Conservation (phyloP, 176 grass and related monocot species). For the Paspalum notatum region DNA sequence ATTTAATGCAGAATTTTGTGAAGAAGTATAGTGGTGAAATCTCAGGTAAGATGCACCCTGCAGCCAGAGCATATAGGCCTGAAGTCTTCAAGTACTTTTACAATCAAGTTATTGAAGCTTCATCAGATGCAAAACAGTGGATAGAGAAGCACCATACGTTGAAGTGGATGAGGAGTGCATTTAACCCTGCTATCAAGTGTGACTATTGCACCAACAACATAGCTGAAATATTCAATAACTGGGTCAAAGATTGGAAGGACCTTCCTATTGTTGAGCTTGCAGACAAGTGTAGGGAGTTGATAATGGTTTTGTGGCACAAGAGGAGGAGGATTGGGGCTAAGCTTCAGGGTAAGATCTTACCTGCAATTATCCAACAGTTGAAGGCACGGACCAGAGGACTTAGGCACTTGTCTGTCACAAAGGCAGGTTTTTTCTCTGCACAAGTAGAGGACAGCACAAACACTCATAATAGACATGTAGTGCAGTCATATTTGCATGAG, state of each 20-base stretch:
- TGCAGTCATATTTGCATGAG: not conserved
- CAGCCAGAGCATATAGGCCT: too few species aligned
- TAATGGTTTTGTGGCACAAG: not conserved
- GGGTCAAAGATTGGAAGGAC: not conserved
- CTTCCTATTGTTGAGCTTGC: not conserved
- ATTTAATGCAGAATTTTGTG: too few species aligned
- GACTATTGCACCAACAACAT: not conserved
- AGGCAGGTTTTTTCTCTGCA: not conserved
- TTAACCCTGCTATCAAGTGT: not conserved
- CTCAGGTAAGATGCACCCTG: too few species aligned
- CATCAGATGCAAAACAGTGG: accelerated
- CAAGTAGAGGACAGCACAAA: not conserved
- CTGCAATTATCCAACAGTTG: not conserved
- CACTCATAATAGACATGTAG: not conserved
- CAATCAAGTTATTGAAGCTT: too few species aligned
- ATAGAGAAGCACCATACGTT: not conserved
- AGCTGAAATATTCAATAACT: not conserved
- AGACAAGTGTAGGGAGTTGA: not conserved
- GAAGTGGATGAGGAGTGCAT: not conserved
- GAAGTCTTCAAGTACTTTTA: too few species aligned
- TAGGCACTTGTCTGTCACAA: not conserved
- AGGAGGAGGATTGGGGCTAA: not conserved
- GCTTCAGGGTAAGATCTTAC: not conserved
- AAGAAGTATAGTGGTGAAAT: too few species aligned
- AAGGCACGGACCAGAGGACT: not conserved